phyloP scores from a whole-genome alignment of 495 filamentous ascomycete genomes.

The Talaromyces stipitatus region DNA sequence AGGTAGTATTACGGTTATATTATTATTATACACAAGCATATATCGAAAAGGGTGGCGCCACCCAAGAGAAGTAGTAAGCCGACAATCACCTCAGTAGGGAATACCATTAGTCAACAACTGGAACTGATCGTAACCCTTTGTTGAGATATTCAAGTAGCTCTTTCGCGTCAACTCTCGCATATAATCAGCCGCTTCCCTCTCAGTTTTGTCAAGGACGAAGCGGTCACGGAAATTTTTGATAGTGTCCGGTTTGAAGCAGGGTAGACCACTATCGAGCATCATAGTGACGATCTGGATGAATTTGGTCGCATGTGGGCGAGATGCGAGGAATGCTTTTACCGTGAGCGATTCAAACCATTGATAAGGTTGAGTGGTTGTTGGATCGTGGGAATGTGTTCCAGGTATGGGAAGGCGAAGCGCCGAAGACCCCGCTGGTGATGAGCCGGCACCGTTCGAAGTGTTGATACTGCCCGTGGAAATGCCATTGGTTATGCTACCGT shows the following conservation, averaged over 20 bases:
- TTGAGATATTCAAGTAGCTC: conserved; percentile 81
- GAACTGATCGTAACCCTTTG: conserved; percentile 93
- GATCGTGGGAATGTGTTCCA: conserved; percentile 29
- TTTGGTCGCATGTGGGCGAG: conserved; percentile 78
- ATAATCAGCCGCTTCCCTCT: conserved; percentile 90
- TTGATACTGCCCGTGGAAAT: neutral
- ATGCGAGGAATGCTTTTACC: conserved; percentile 90
- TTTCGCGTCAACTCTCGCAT: conserved; percentile 82
- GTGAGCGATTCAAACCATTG: conserved; percentile 94
- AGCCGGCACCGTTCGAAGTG: neutral
- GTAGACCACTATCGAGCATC: conserved; percentile 94
- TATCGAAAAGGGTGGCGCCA: neutral
- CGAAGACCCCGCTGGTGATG: neutral
- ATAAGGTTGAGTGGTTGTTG: conserved; percentile 75
- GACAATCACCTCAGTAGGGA: conserved; percentile 53
- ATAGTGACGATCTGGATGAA: conserved; percentile 80
- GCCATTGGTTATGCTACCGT: conserved; percentile 6
- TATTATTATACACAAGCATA: neutral
- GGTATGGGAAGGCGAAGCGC: conserved; percentile 23
- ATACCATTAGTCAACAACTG: conserved; percentile 97
- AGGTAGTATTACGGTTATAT: neutral
- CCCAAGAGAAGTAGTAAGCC: neutral
- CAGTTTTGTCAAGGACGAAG: conserved; percentile 88
- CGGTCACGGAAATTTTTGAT: conserved; percentile 86
- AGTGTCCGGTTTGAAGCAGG: conserved; percentile 97